These are phyloP conservation scores for Zizania palustris DNA, from an alignment of 202 grass and related monocot genomes.

Conservation along the genomic window DNA sequence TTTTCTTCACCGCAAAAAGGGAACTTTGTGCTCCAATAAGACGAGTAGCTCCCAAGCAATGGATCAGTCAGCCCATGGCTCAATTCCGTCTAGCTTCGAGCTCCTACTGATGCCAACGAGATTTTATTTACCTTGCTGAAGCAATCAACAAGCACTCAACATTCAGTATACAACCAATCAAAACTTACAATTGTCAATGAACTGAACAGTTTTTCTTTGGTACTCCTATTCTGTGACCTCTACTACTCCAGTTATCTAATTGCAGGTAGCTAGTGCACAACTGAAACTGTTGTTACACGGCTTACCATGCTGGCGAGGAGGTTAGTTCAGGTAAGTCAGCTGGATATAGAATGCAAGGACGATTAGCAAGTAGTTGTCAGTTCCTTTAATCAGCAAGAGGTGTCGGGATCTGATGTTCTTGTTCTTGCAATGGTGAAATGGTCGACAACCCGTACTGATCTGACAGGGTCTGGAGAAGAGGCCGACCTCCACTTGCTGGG, in stretches of 20 bases:
- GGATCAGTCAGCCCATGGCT: slow-evolving; percentile 1
- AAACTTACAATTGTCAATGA: not conserved
- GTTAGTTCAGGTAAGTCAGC: not conserved
- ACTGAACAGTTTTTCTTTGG: not conserved
- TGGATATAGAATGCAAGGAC: slow-evolving; percentile 3
- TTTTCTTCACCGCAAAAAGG: not conserved
- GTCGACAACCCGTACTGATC: slow-evolving; percentile 70
- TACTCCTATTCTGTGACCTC: slow-evolving; percentile 12
- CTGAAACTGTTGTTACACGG: slow-evolving; percentile 5
- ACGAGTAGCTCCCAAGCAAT: slow-evolving; percentile 39
- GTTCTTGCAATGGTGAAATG: slow-evolving; percentile 76
- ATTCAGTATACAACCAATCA: not conserved
- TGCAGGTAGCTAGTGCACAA: not conserved
- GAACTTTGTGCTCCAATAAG: not conserved
- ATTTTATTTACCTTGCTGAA: slow-evolving; percentile 18
- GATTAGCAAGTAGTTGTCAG: not conserved
- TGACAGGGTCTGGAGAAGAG: slow-evolving; percentile 69
- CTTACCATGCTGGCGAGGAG: slow-evolving; percentile 26
- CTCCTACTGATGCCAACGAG: not conserved
- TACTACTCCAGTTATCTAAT: not conserved
- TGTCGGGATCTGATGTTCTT: slow-evolving; percentile 27
- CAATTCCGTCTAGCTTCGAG: not conserved
- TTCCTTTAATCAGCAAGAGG: slow-evolving; percentile 35
- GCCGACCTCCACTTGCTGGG: slow-evolving; percentile 90
- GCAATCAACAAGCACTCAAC: not conserved